Conservation (phyloP, 2,329 filamentous ascomycete genomes). For the Lachnellula arida region DNA sequence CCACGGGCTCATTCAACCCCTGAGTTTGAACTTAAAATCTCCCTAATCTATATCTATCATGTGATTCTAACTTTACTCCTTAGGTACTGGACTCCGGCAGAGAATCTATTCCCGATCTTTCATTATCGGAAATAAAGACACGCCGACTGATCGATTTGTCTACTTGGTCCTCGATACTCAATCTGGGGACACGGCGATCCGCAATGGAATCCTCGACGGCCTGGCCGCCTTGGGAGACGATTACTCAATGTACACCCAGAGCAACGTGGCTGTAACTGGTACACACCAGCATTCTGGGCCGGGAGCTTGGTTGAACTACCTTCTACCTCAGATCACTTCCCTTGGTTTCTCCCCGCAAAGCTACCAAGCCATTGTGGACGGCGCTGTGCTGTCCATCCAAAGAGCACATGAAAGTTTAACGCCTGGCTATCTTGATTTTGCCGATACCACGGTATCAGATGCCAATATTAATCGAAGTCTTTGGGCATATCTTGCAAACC, state of each 20-base stretch:
- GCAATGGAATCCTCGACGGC: slow-evolving; percentile 78
- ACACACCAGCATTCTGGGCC: slow-evolving; percentile 91
- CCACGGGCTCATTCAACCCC: neutral
- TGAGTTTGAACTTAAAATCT: neutral
- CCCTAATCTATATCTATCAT: neutral
- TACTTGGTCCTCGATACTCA: slow-evolving; percentile 85
- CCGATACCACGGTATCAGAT: slow-evolving; percentile 63
- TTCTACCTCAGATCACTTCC: slow-evolving; percentile 85
- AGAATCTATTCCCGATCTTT: slow-evolving; percentile 87
- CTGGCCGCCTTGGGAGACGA: slow-evolving; percentile 63
- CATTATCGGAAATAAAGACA: slow-evolving; percentile 67
- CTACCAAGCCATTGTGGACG: slow-evolving; percentile 86
- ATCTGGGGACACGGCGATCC: slow-evolving; percentile 81
- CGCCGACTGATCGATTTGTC: slow-evolving; percentile 68
- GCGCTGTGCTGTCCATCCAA: slow-evolving; percentile 73
- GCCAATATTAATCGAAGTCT: slow-evolving; percentile 86
- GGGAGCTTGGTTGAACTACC: slow-evolving; percentile 88
- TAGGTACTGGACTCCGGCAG: slow-evolving; percentile 73
- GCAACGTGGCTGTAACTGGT: slow-evolving; percentile 83
- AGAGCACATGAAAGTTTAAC: slow-evolving; percentile 68
- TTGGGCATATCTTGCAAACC: slow-evolving; percentile 83
- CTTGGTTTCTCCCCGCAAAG: slow-evolving; percentile 80
- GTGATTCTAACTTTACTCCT: neutral
- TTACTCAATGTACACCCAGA: slow-evolving; percentile 69
- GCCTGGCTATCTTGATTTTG: slow-evolving; percentile 64